Percentiles rank a stretch among this genome's conserved stretches.
These are phyloP conservation scores for Teratosphaeria viscida DNA, from an alignment of 2,329 filamentous ascomycete species.

Conservation along the genomic window DNA sequence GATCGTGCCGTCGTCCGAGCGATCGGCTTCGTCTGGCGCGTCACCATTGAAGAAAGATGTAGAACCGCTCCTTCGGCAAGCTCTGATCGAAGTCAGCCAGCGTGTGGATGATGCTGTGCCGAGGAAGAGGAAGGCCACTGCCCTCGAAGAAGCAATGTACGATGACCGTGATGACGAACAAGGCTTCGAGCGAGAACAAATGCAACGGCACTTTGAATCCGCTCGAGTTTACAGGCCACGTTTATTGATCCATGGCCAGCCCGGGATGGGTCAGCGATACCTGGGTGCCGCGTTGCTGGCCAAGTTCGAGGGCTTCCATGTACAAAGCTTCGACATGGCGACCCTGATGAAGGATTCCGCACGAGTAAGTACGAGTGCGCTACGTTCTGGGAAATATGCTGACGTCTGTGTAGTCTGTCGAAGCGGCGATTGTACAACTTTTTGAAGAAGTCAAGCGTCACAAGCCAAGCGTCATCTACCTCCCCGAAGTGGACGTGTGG, in stretches of 20 bases:
- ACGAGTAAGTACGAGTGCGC: constrained; percentile 35
- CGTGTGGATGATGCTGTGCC: constrained; percentile 64
- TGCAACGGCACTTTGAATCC: constrained; percentile 63
- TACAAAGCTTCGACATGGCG: constrained; percentile 87
- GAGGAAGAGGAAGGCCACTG: constrained; percentile 74
- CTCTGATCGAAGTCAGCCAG: constrained; percentile 58
- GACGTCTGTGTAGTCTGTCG: constrained; percentile 44
- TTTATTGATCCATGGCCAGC: constrained; percentile 67
- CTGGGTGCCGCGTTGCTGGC: constrained; percentile 76
- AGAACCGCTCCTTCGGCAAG: constrained; percentile 67
- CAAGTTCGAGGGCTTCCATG: constrained; percentile 85
- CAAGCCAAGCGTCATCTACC: constrained; percentile 91
- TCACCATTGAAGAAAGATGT: constrained; percentile 68
- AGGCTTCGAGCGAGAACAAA: constrained; percentile 75
- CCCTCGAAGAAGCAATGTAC: constrained; percentile 90
- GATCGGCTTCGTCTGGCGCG: constrained; percentile 76
- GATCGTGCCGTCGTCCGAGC: constrained; percentile 87
- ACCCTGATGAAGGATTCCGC: constrained; percentile 75
- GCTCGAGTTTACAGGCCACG: constrained; percentile 82
- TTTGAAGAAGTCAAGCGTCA: constrained; percentile 90
- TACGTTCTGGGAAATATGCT: constrained; percentile 2
- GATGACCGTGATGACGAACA: constrained; percentile 73
- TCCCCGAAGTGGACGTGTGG: constrained; percentile 85
- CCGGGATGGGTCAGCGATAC: constrained; percentile 91
- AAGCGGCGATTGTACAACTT: constrained; percentile 79